Conservation (phyloP, 106 monocot species). For the Posidonia australis region DNA sequence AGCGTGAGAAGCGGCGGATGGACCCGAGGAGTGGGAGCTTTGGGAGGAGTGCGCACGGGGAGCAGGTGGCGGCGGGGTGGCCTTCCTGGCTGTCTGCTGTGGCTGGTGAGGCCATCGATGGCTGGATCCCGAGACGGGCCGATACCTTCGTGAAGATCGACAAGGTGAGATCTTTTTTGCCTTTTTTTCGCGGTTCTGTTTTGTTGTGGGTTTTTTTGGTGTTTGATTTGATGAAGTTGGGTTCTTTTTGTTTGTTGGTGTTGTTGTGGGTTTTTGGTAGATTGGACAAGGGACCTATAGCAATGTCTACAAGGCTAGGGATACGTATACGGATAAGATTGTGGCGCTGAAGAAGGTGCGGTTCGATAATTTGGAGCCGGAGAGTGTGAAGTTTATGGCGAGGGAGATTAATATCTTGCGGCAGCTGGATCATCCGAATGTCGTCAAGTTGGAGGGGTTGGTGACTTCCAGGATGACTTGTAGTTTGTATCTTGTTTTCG, state of each 20-base stretch:
- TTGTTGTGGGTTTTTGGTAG: constrained; percentile 12
- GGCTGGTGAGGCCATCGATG: constrained; percentile 17
- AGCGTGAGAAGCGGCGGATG: not conserved
- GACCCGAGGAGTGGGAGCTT: constrained; percentile 4
- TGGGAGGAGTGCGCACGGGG: constrained; percentile 7
- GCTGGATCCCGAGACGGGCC: constrained; percentile 14
- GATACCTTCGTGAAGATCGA: constrained; percentile 12
- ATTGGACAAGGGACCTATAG: constrained; percentile 68
- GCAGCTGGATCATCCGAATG: constrained; percentile 46
- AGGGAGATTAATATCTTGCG: constrained; percentile 57
- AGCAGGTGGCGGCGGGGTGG: constrained; percentile 23
- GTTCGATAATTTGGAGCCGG: constrained; percentile 49
- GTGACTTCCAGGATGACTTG: constrained; percentile 47
- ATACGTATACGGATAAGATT: constrained; percentile 40
- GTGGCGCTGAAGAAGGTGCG: constrained; percentile 58
- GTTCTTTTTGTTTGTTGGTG: not conserved
- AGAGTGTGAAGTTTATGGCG: constrained; percentile 61
- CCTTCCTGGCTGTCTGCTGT: constrained; percentile 17
- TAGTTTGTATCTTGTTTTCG: constrained; percentile 37
- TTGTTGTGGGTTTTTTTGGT: not conserved
- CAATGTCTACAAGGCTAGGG: constrained; percentile 54
- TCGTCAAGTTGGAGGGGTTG: constrained; percentile 46
- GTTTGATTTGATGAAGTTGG: not conserved
- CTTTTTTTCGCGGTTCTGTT: not conserved
- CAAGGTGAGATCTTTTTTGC: constrained; percentile 9